Evolutionary conservation across 2,329 filamentous ascomycete genomes (phyloP).

Genomic region (Zopfia rhizophila): DNA sequence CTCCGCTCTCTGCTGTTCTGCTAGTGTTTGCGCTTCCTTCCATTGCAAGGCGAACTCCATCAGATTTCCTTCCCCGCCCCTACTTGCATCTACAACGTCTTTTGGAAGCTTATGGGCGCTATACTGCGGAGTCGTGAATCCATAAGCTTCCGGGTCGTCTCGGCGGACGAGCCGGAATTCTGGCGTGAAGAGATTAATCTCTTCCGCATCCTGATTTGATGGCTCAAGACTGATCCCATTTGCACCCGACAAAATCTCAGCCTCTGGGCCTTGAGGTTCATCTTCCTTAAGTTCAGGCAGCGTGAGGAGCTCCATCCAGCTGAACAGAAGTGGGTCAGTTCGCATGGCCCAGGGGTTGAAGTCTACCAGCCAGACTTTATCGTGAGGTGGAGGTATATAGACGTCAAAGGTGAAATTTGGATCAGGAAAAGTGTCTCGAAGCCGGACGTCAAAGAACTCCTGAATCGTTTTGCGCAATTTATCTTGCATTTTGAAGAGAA

Average conservation of each 20-base stretch:
- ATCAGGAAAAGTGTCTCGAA: slow-evolving; percentile 84
- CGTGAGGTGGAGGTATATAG: slow-evolving; percentile 81
- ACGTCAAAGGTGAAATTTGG: slow-evolving; percentile 89
- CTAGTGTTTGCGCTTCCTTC: slow-evolving; percentile 57
- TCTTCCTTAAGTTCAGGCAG: slow-evolving; percentile 67
- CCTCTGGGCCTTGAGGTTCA: slow-evolving; percentile 1
- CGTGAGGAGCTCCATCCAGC: slow-evolving; percentile 85
- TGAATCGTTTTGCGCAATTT: slow-evolving; percentile 75
- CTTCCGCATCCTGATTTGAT: slow-evolving; percentile 34
- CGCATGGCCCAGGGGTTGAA: slow-evolving; percentile 93
- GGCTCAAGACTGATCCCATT: too few relatives aligned
- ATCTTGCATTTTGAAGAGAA: slow-evolving; percentile 74
- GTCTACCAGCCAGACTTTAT: slow-evolving; percentile 86
- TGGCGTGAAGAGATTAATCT: slow-evolving; percentile 67
- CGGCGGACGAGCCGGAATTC: slow-evolving; percentile 85
- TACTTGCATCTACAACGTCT: slow-evolving; percentile 81
- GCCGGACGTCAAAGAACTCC: slow-evolving; percentile 78
- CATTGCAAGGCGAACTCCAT: slow-evolving; percentile 69
- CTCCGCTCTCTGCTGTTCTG: slow-evolving; percentile 52
- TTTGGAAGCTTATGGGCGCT: slow-evolving; percentile 95
- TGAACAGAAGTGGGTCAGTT: slow-evolving; percentile 89
- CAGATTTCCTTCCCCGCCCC: slow-evolving; percentile 73
- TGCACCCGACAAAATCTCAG: background rate
- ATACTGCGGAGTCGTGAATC: slow-evolving; percentile 86
- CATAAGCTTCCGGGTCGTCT: slow-evolving; percentile 88